A percentile compares a stretch with the other conserved stretches of the same genome.
These are phyloP conservation scores for Diplodia seriata DNA, from an alignment of 2,329 filamentous ascomycete species.

Conservation along the genomic window DNA sequence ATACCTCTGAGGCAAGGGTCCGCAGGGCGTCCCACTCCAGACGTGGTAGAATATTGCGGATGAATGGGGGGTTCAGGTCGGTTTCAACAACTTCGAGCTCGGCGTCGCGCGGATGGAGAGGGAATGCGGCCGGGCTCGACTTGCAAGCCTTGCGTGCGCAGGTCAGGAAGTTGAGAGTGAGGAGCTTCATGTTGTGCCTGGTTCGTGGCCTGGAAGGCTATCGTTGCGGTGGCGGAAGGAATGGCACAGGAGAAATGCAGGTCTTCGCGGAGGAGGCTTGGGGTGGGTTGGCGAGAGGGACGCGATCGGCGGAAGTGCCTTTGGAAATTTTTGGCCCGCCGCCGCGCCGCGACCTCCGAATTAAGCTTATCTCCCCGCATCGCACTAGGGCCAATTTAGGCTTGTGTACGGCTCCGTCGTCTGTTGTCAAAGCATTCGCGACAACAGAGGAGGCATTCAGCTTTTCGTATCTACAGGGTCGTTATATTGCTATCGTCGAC, in stretches of 20 bases:
- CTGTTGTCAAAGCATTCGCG: no score
- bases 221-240: background rate
- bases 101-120: conserved; percentile 89
- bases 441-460: no score
- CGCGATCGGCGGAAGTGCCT: background rate
- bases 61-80: conserved; percentile 79
- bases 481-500: background rate
- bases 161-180: conserved; percentile 95
- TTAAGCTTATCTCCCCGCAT: conserved; percentile 33
- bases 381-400: conserved; percentile 11
- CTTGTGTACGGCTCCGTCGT: background rate
- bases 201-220: background rate
- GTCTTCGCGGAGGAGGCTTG: background rate
- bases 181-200: conserved; percentile 75
- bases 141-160: conserved; percentile 98
- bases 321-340: conserved; percentile 31
- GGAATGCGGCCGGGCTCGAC: conserved; percentile 77
- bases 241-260: background rate
- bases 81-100: conserved; percentile 86
- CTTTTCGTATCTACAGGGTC: no score
- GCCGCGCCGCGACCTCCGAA: conserved; percentile 21
- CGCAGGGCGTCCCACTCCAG: conserved; percentile 87
- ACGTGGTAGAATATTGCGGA: conserved; percentile 83
- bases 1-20: conserved; percentile 77
- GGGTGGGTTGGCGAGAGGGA: background rate